These are phyloP conservation scores for Primulina huaijiensis DNA, from an alignment of 257 asterid genomes.

Conservation along the genomic window DNA sequence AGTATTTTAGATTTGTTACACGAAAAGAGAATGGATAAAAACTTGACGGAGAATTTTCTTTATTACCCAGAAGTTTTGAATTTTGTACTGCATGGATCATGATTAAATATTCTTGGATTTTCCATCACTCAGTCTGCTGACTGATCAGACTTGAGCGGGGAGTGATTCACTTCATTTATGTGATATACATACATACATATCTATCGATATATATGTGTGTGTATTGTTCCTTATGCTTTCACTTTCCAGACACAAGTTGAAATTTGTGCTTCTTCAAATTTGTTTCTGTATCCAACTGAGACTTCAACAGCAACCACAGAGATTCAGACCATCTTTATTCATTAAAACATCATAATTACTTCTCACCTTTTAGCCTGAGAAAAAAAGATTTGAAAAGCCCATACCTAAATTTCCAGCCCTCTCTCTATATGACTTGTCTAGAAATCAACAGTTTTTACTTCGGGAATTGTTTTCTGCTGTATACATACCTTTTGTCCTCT, in stretches of 20 bases:
- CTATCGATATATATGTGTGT: no score
- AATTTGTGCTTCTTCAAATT: constrained; percentile 39
- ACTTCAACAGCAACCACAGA: constrained; percentile 32
- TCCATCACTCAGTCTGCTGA: constrained; percentile 29
- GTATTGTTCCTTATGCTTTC: constrained; percentile 69
- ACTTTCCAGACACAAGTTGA: constrained; percentile 29
- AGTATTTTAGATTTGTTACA: constrained; percentile 9
- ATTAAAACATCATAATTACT: background rate
- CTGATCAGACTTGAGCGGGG: constrained; percentile 36
- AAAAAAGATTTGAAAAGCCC: constrained; percentile 38
- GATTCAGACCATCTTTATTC: constrained; percentile 27
- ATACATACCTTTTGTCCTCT: background rate
- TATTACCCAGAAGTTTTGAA: background rate
- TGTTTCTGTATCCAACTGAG: constrained; percentile 45
- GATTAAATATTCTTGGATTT: constrained; percentile 13
- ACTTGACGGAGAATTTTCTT: background rate
- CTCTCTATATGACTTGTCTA: constrained; percentile 23
- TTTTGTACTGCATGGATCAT: constrained; percentile 26
- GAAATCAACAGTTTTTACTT: constrained; percentile 25
- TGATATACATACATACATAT: constrained; percentile 32
- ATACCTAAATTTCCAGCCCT: constrained; percentile 36
- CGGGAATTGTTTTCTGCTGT: constrained; percentile 33
- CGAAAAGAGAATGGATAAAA: background rate
- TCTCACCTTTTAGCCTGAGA: constrained; percentile 13
- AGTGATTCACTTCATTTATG: constrained; percentile 46